Evolutionary conservation across 106 monocot species (phyloP).

Genomic region (Dendrobium huoshanense): DNA sequence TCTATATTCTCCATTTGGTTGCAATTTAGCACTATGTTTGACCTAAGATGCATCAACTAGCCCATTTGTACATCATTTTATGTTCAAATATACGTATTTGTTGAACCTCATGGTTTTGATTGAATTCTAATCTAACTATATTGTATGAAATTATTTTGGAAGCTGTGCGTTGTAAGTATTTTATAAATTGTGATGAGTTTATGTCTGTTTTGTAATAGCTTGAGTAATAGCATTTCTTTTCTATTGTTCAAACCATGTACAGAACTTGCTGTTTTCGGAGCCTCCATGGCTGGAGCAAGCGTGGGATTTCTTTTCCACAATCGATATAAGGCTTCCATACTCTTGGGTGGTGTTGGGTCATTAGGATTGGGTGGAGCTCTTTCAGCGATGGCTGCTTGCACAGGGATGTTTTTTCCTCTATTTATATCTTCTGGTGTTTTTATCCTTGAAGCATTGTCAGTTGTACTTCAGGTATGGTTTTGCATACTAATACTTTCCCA

Average conservation of each 20-base stretch:
- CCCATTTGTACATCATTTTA: background rate
- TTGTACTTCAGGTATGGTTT: slow-evolving; percentile 59
- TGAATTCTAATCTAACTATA: background rate
- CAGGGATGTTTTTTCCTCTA: slow-evolving; percentile 90
- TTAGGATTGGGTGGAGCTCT: slow-evolving; percentile 89
- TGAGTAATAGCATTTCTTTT: background rate
- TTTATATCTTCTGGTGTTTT: slow-evolving; percentile 62
- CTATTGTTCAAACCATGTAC: background rate
- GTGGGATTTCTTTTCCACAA: slow-evolving; percentile 90
- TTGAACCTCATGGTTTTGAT: background rate
- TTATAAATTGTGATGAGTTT: background rate
- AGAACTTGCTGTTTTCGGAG: slow-evolving; percentile 89
- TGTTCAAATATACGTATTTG: background rate
- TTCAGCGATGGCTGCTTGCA: slow-evolving; percentile 77
- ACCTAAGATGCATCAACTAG: background rate
- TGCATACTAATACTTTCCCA: background rate
- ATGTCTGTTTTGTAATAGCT: background rate
- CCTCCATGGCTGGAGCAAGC: slow-evolving; percentile 87
- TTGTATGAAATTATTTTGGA: background rate
- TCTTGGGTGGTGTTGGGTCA: slow-evolving; percentile 76
- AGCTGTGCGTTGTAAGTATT: background rate
- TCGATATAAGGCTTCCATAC: slow-evolving; percentile 66
- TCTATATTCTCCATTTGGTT: background rate
- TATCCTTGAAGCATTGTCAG: slow-evolving; percentile 42
- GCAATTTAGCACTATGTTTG: background rate